Percentiles rank a stretch among this genome's conserved stretches.
These are phyloP conservation scores for Trapa bicornis DNA, from an alignment of 345 rosid genomes.

Conservation along the genomic window DNA sequence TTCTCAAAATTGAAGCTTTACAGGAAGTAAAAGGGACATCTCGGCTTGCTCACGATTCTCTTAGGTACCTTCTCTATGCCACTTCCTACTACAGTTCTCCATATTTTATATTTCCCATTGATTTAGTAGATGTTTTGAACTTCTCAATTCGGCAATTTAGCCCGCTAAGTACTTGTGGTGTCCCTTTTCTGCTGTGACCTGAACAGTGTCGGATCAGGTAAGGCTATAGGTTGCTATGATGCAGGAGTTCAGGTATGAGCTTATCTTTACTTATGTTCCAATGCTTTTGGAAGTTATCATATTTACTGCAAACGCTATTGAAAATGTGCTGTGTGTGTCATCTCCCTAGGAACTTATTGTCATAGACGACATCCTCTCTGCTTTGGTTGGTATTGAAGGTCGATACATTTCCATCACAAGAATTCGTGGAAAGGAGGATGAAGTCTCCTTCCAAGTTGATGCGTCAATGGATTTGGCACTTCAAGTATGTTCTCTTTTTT, in stretches of 20 bases:
- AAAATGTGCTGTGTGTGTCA: conserved; percentile 3
- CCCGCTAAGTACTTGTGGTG: not conserved
- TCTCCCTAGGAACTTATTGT: conserved; percentile 70
- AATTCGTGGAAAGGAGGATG: conserved; percentile 49
- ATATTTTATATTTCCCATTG: not conserved
- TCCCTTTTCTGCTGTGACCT: not conserved
- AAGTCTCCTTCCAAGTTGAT: conserved; percentile 61
- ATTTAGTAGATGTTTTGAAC: not conserved
- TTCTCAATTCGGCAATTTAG: not conserved
- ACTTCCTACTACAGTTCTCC: too few relatives aligned
- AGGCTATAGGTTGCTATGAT: conserved; percentile 65
- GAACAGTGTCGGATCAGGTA: conserved; percentile 42
- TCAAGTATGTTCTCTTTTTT: conserved; percentile 35
- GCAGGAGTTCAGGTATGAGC: conserved; percentile 57
- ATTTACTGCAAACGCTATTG: conserved; percentile 1
- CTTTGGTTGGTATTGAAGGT: conserved; percentile 94
- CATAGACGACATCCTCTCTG: conserved; percentile 81
- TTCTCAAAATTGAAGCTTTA: conserved; percentile 6
- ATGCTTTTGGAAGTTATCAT: too few relatives aligned
- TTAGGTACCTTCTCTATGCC: conserved; percentile 22
- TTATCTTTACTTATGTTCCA: not conserved
- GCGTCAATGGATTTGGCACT: conserved; percentile 87
- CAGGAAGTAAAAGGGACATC: conserved; percentile 59
- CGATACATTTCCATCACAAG: conserved; percentile 62
- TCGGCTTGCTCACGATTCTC: conserved; percentile 36